Evolutionary conservation across 306 rosid genomes (phyloP).

Genomic region (Luffa acutangula): DNA sequence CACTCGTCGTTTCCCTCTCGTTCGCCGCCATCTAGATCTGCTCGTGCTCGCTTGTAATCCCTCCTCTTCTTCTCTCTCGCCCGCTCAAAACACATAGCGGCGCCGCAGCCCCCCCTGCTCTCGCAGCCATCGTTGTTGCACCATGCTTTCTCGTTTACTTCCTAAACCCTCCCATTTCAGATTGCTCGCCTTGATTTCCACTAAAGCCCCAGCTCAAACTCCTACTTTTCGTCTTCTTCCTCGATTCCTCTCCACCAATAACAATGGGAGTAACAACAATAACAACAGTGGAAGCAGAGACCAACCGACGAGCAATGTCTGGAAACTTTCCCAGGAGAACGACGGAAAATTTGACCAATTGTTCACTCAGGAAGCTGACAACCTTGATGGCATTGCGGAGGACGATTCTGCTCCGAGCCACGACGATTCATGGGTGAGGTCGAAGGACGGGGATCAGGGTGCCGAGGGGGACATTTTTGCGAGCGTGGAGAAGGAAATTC

Average conservation of each 20-base stretch:
- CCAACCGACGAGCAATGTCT: slow-evolving; percentile 14
- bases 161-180: slow-evolving; percentile 59
- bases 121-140: slow-evolving; percentile 1
- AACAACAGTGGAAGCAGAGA: slow-evolving; percentile 23
- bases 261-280: slow-evolving; percentile 3
- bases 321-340: slow-evolving; percentile 36
- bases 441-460: slow-evolving; percentile 24
- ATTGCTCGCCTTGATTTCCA: slow-evolving; percentile 27
- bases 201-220: slow-evolving; percentile 16
- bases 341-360: slow-evolving; percentile 34
- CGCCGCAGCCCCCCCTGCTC: background rate
- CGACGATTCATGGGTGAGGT: slow-evolving; percentile 32
- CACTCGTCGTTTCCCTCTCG: background rate
- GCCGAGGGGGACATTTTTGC: slow-evolving; percentile 33
- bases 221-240: slow-evolving; percentile 15
- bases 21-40: background rate
- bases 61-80: background rate
- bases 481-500: slow-evolving; percentile 18
- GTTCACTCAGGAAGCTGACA: slow-evolving; percentile 25
- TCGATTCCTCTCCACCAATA: slow-evolving; percentile 37
- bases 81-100: background rate
- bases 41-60: background rate
- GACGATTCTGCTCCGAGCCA: background rate
- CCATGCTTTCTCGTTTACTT: slow-evolving; percentile 80
- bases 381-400: slow-evolving; percentile 10